phyloP scores from a whole-genome alignment of 2,329 filamentous ascomycete genomes.

The Aspergillus novofumigatus region DNA sequence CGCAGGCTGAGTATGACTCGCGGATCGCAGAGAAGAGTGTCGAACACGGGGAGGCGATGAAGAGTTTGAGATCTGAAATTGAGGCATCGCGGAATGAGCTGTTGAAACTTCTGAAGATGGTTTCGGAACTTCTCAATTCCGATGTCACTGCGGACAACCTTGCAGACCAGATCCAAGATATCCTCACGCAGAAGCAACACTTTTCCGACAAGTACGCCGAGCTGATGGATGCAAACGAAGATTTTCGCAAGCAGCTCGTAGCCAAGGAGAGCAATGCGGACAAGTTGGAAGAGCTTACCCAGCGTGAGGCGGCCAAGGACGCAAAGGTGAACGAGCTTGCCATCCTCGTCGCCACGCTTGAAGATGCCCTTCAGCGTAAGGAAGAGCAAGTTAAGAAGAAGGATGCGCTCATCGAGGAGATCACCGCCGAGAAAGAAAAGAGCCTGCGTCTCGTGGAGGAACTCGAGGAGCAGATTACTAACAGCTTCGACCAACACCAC shows the following conservation, averaged over 20 bases:
- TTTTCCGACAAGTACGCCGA: slow-evolving; percentile 42
- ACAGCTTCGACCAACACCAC: slow-evolving; percentile 91
- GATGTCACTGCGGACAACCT: slow-evolving; percentile 54
- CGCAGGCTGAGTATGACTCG: slow-evolving; percentile 35
- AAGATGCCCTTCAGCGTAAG: slow-evolving; percentile 43
- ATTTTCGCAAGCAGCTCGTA: slow-evolving; percentile 36
- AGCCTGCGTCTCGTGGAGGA: slow-evolving; percentile 90
- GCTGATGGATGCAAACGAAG: slow-evolving; percentile 37
- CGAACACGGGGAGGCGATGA: slow-evolving; percentile 57
- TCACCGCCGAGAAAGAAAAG: slow-evolving; percentile 72
- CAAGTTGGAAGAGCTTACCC: slow-evolving; percentile 36
- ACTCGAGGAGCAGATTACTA: slow-evolving; percentile 92
- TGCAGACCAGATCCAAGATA: slow-evolving; percentile 61
- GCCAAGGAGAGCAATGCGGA: slow-evolving; percentile 32
- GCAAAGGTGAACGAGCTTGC: slow-evolving; percentile 55
- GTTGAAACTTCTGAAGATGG: slow-evolving; percentile 59
- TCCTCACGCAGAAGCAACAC: slow-evolving; percentile 39
- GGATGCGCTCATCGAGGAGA: slow-evolving; percentile 45
- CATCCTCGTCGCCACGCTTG: slow-evolving; percentile 43
- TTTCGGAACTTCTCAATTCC: slow-evolving; percentile 42
- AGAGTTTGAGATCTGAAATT: slow-evolving; percentile 59
- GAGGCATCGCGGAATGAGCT: slow-evolving; percentile 63
- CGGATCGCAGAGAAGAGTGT: slow-evolving; percentile 50
- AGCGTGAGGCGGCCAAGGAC: slow-evolving; percentile 43
- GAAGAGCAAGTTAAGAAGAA: slow-evolving; percentile 45